A percentile compares a stretch with the other conserved stretches of the same genome.
Conservation (phyloP, 495 filamentous ascomycete genomes). For the Amniculicola lignicola region DNA sequence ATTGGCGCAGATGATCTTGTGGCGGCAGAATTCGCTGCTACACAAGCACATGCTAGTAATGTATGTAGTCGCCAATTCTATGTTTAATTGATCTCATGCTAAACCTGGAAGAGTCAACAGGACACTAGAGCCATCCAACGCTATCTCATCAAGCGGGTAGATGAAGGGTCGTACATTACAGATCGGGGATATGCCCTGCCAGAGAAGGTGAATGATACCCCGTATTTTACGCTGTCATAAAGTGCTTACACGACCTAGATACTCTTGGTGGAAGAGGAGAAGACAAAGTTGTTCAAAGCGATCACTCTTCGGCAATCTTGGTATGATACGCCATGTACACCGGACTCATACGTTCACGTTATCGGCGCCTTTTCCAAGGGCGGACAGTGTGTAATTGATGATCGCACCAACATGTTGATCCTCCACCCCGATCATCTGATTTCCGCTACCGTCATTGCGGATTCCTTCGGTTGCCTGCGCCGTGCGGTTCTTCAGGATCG, state of each 20-base stretch:
- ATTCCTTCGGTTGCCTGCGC: conserved; percentile 84
- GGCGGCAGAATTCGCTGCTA: conserved; percentile 52
- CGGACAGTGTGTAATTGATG: conserved; percentile 70
- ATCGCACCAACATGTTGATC: conserved; percentile 79
- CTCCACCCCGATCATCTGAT: conserved; percentile 94
- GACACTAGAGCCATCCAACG: conserved; percentile 72
- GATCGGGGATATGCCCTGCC: conserved; percentile 56
- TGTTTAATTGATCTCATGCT: conserved; percentile 11
- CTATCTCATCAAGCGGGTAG: conserved; percentile 70
- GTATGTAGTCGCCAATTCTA: conserved; percentile 28
- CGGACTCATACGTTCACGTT: conserved; percentile 75
- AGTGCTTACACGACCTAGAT: conserved; percentile 51
- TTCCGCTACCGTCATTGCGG: conserved; percentile 87
- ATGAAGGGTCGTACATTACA: conserved; percentile 62
- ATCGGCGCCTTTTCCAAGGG: conserved; percentile 70
- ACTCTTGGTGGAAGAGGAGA: conserved; percentile 71
- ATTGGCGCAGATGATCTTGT: conserved; percentile 61
- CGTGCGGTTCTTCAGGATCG: conserved; percentile 90
- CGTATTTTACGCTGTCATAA: neutral
- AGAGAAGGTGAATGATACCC: conserved; percentile 61
- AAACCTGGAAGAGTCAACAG: conserved; percentile 42
- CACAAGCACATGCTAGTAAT: conserved; percentile 45
- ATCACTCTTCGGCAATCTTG: conserved; percentile 82
- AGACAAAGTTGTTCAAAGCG: conserved; percentile 58
- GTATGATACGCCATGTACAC: conserved; percentile 70